Base-by-base conservation (phyloP, 2,329 filamentous ascomycete genomes). In the Aureobasidium pullulans region DNA sequence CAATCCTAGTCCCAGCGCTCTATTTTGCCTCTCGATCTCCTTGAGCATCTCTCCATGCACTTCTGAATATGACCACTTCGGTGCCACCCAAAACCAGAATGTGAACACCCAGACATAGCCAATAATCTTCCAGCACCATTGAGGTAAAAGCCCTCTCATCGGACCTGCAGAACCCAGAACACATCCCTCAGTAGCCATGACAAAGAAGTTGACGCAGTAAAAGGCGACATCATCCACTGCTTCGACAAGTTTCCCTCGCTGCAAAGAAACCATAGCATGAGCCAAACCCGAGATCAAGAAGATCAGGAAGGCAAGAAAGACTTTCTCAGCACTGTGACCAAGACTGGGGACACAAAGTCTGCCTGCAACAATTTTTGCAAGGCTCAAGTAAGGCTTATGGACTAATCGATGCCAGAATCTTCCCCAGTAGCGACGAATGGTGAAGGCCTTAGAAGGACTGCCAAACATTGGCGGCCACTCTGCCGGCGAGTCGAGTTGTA, bases 401-500 rank as follows among this genome's bases (percentile, higher is more conserved):
- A 52, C 52, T 13, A 56, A 16, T 15, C 40, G 52, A 29, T 63
- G 62, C 60, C 62, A 63, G 23, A 62, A 63, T 19, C 54, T 37
- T 7, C 57, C 53, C 60, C 62, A 63, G 31, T 60, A 63, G 3
- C 62, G 19, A 23, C 60, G 31, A 5, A 63, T 16, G 28, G 23
- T 62, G 15, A 54, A 60, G 1, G 60, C 52, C 31, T 60, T 39
- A 1, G 39, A 5, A n/a, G 52, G 32, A 2, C 15, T 52, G 1
- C 60, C 62, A 39, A 62, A 63, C n/a, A 63, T 42, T 5, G 60
- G 13, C 9, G 62, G 62, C 62, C 62, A 63, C 15, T 60, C 62
- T n/a, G 37, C 52, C 7, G 60, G 60, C 31, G 39, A 19, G 28
- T 63, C 62, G 7, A 62, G 49, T 13, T 42, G 46, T 13, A 62